A percentile compares a stretch with the other conserved stretches of the same genome.
Conservation (phyloP, 306 rosid species). For the Erythrophleum fordii region DNA sequence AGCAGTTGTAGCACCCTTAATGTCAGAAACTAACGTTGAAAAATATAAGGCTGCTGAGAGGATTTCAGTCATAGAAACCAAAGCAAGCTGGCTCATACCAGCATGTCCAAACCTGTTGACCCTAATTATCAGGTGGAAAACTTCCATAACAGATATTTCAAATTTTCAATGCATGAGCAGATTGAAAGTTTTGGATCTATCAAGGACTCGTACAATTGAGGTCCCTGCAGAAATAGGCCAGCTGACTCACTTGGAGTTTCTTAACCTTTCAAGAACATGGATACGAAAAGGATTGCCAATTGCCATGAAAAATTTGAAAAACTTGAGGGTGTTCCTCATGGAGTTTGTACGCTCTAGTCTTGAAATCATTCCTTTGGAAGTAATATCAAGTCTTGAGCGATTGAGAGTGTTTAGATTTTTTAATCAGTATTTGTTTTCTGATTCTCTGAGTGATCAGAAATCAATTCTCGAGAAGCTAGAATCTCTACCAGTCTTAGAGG, state of each 20-base stretch:
- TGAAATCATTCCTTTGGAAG: not conserved
- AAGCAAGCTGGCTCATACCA: not conserved
- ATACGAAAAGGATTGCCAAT: not conserved
- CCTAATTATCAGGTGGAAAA: not conserved
- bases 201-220: not conserved
- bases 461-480: constrained; percentile 15
- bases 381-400: not conserved
- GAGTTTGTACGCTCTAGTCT: not conserved
- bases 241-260: constrained; percentile 22
- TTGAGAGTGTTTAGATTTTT: not conserved
- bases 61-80: not conserved
- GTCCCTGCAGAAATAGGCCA: not conserved
- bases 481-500: constrained; percentile 11
- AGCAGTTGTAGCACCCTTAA: not conserved
- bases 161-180: not conserved
- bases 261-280: not conserved
- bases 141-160: not conserved
- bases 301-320: constrained; percentile 10
- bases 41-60: not conserved
- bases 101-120: constrained; percentile 28
- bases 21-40: not conserved
- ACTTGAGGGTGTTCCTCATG: constrained; percentile 3
- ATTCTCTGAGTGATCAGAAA: not conserved
- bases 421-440: not conserved
- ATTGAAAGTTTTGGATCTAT: constrained; percentile 34